Base-by-base conservation (phyloP, 176 grass and related monocot genomes). In the Puya raimondii region DNA sequence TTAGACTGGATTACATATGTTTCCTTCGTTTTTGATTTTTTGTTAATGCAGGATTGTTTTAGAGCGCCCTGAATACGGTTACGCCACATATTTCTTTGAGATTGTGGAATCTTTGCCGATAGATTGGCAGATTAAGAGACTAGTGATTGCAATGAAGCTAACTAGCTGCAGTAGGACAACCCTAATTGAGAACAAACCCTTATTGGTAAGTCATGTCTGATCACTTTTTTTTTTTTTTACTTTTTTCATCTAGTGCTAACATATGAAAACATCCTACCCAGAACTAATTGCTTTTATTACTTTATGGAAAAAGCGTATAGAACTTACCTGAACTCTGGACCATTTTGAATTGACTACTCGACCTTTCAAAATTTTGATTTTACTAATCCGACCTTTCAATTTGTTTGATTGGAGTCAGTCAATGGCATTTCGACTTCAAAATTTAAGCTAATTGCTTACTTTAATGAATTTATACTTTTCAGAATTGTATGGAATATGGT, bases 61-160 rank as follows among this genome's bases (percentile, higher is more conserved):
- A 80, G 91, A 96, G 74, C 88, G 91, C 10, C 91, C 91, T 77
- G 91, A 96, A 80, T 91, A 96, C 72, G 91, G 91, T 18, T 96
- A 86, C 79, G 91, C 91, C 17, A 96, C 91, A 9, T 96, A 96
- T 75, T 96, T 91, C 72, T 96, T 96, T 87, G 92, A 89, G 82
- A 52, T 96, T 72, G 66, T 90, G 49, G 70, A 86, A 71, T 83
- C 81, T 26, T 66, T 75, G 68, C 89, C 89, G 27, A 71, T 85
- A 73, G 79, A 87, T 72, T 96, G 88, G 86, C 93, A 92, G 71
- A 87, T 96, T 67, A 85, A 51, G 70, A 86, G 84, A 72, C 16
- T 96, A 49, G 84, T 92, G 69, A 85, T 65, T 59, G 81, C 93
- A 57, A 96, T 96, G 93, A 96, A 92, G 76, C 72, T 96, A 66